Percentiles rank a stretch among this genome's conserved stretches.
phyloP scores from a whole-genome alignment of 805 yeast species.

The Candida boleticola region DNA sequence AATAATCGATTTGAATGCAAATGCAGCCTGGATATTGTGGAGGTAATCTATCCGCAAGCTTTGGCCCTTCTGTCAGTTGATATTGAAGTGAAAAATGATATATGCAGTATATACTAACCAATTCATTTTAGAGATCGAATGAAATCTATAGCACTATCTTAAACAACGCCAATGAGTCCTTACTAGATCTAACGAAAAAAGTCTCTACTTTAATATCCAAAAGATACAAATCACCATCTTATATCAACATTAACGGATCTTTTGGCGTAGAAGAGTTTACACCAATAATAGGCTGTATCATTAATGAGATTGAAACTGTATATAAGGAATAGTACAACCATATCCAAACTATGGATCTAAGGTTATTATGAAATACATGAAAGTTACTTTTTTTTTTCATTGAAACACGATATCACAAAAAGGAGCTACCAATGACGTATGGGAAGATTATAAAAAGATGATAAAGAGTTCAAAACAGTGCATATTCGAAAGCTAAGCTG shows the following conservation, averaged over 20 bases:
- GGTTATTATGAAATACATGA: no score
- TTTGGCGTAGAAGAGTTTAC: constrained; percentile 32
- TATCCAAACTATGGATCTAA: neutral
- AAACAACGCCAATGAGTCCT: constrained; percentile 37
- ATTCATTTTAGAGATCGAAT: constrained; percentile 8
- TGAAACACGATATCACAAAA: no score
- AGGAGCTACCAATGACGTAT: no score
- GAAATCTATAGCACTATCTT: constrained; percentile 43
- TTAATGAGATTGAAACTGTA: constrained; percentile 23
- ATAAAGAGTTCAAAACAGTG: no score
- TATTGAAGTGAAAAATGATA: neutral
- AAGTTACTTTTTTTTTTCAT: no score
- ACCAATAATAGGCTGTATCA: constrained; percentile 21
- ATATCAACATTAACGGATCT: constrained; percentile 44
- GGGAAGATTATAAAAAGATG: no score
- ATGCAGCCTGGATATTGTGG: constrained; percentile 4
- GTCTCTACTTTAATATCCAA: constrained; percentile 40
- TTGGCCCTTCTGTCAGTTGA: no score
- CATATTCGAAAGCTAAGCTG: no score
- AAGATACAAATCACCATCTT: constrained; percentile 41
- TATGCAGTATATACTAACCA: neutral
- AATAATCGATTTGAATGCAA: neutral
- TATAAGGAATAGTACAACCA: neutral
- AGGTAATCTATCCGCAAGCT: neutral
- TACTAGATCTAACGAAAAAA: constrained; percentile 43